Conservation (phyloP, 2,329 filamentous ascomycete genomes). For the Hymenoscyphus salicellus region DNA sequence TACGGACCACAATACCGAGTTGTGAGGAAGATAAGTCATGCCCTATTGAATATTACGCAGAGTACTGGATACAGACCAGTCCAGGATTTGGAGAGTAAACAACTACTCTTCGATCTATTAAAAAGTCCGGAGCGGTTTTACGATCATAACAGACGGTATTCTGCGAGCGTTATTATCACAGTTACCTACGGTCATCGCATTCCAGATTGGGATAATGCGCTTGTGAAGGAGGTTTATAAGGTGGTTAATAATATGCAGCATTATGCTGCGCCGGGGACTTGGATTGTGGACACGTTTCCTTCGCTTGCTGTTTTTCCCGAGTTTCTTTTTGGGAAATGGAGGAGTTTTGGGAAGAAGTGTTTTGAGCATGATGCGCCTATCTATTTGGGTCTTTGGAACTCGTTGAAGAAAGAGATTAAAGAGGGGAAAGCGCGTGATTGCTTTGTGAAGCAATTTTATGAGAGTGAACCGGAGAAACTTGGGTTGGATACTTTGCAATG, state of each 20-base stretch:
- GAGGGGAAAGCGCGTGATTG: conserved; percentile 40
- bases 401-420: conserved; percentile 36
- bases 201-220: conserved; percentile 37
- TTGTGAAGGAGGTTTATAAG: conserved; percentile 37
- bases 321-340: conserved; percentile 28
- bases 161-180: conserved; percentile 43
- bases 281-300: conserved; percentile 38
- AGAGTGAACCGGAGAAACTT: conserved; percentile 39
- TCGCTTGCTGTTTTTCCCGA: conserved; percentile 32
- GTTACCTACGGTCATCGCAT: conserved; percentile 42
- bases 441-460: conserved; percentile 44
- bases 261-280: conserved; percentile 40
- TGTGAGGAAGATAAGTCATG: conserved; percentile 32
- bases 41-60: conserved; percentile 29
- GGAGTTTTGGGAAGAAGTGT: conserved; percentile 16
- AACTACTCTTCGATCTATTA: conserved; percentile 38
- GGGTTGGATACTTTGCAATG: conserved; percentile 45
- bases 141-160: conserved; percentile 42
- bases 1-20: conserved; percentile 32
- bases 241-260: conserved; percentile 38
- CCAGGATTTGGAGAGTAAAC: conserved; percentile 37
- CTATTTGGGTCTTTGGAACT: conserved; percentile 39
- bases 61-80: conserved; percentile 31
- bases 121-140: conserved; percentile 39
- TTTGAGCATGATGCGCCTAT: conserved; percentile 24